Evolutionary conservation across 495 filamentous ascomycete genomes (phyloP).

Genomic region (Glonium stellatum): DNA sequence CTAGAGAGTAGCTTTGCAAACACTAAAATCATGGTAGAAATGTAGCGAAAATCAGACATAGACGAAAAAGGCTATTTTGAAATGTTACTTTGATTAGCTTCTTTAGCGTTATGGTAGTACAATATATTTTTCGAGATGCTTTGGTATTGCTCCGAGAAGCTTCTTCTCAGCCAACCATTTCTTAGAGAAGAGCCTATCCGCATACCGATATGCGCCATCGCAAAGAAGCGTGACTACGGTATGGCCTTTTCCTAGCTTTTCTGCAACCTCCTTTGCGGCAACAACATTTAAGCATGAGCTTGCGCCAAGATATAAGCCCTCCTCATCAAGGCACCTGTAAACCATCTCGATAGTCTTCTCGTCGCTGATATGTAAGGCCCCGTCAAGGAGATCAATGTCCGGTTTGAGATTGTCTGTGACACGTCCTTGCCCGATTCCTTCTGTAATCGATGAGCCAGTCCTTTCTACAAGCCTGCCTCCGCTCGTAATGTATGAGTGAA

Average conservation of each 20-base stretch:
- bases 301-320: conserved; percentile 92
- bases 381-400: conserved; percentile 79
- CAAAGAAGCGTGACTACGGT: conserved; percentile 91
- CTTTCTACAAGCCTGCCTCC: conserved; percentile 77
- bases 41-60: too few relatives aligned
- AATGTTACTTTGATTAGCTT: not conserved
- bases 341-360: conserved; percentile 97
- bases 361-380: conserved; percentile 77
- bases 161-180: conserved; percentile 86
- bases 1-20: too few relatives aligned
- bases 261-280: conserved; percentile 87
- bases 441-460: conserved; percentile 84
- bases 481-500: conserved; percentile 84
- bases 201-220: conserved; percentile 94
- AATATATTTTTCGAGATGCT: conserved; percentile 83
- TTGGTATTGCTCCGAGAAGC: conserved; percentile 72
- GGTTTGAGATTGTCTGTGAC: conserved; percentile 86
- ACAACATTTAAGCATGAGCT: conserved; percentile 90
- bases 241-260: conserved; percentile 80
- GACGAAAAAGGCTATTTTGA: not conserved
- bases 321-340: conserved; percentile 92
- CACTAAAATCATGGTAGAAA: too few relatives aligned
- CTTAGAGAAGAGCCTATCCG: conserved; percentile 81
- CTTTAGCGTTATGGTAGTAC: conserved; percentile 59
- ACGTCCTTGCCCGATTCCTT: conserved; percentile 96